Evolutionary conservation across 2,329 filamentous ascomycete genomes (phyloP), one percentile per base, ranked within the genome.

Genomic region (Trichoderma sp.): DNA sequence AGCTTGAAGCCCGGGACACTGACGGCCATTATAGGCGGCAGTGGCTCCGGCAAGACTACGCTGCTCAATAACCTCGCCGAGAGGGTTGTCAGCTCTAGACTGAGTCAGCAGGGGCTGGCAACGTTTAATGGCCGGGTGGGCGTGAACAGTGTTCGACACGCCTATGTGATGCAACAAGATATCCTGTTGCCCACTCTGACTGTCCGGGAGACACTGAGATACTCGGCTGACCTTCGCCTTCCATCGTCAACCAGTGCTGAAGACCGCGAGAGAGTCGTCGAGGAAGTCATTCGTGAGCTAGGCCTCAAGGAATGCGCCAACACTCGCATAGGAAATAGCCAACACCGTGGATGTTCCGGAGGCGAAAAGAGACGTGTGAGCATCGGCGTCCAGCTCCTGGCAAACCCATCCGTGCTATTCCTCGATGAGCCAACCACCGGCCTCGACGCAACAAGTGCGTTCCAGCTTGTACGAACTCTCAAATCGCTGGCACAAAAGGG

Each of bases 351-450:
- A 0, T 94, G 91, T 74, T 93, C 90, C 56, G 91, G 92, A 0
- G 92, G 91, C 3, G 92, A 94, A 77, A 94, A 93, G 81, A 83
- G 91, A 70, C 83, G 91, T 37, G 90, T 90, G 0, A 93, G 90
- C 71, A 91, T 94, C 59, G 91, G 91, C 2, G 91, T 94, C 5
- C 91, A 94, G 77, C 83, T 94, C 68, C 81, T 94, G n/a, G 88
- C 90, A 5, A 94, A 94, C 75, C 91, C 92, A 1, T 92, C 90
- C 6, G 85, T 94, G 1, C 80, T 94, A 7, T 94, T 93, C 76
- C 84, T 93, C 26, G 92, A 95, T 74, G 92, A 94, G 74, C 91
- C 91, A 0, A 94, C 92, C 0, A 94, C 91, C 1, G 91, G 90
- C 0, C 82, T 94, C 8, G 91, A 94, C 79, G 90, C 91, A 0